Conservation (phyloP, 257 asterid species). For the Paulownia fortunei region DNA sequence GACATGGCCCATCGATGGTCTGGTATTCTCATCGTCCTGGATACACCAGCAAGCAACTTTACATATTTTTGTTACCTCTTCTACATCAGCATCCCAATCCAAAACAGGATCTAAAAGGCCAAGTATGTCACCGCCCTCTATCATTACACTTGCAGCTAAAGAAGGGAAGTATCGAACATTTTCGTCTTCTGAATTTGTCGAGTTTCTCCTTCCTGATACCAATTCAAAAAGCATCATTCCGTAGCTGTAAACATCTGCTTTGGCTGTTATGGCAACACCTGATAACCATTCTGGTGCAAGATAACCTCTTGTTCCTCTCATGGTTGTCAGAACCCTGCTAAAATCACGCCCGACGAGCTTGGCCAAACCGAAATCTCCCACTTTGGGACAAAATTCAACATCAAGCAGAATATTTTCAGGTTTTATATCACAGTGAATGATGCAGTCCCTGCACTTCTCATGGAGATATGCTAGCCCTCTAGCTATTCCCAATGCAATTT, state of each 20-base stretch:
- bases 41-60: conserved; percentile 28
- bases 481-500: too few relatives aligned
- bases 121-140: conserved; percentile 27
- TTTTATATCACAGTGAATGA: too few relatives aligned
- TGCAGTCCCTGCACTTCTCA: too few relatives aligned
- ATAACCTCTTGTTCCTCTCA: conserved; percentile 39
- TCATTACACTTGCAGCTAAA: conserved; percentile 9
- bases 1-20: conserved; percentile 38
- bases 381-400: too few relatives aligned
- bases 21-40: conserved; percentile 34
- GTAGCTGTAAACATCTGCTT: too few relatives aligned
- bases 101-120: conserved; percentile 26
- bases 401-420: too few relatives aligned
- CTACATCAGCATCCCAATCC: too few relatives aligned
- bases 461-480: too few relatives aligned
- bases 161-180: conserved; percentile 24
- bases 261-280: too few relatives aligned
- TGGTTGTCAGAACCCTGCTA: conserved; percentile 38
- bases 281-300: too few relatives aligned
- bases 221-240: too few relatives aligned
- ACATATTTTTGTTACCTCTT: conserved; percentile 29
- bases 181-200: conserved; percentile 6
- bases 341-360: conserved; percentile 41
- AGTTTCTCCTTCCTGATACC: conserved; percentile 41
- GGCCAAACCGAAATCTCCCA: conserved; percentile 40